A percentile compares a stretch with the other conserved stretches of the same genome.
Conservation (phyloP, 2,329 filamentous ascomycete species). For the Paecilomyces variotii region DNA sequence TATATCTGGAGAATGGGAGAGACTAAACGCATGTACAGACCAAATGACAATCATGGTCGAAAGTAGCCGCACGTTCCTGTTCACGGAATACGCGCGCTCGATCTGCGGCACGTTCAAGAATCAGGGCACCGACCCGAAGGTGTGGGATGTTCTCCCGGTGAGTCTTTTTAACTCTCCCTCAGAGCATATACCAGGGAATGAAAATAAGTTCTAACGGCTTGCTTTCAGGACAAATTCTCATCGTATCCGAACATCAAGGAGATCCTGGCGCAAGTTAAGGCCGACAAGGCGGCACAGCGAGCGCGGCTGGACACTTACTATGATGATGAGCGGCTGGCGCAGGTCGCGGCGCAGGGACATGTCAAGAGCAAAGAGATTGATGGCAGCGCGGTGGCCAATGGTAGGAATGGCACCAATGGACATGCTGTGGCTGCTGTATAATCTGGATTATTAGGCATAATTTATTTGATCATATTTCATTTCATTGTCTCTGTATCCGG, state of each 20-base stretch:
- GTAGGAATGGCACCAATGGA: not conserved
- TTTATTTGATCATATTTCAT: not conserved
- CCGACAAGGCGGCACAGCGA: conserved; percentile 14
- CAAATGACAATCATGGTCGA: conserved; percentile 26
- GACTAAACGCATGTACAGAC: conserved; percentile 7
- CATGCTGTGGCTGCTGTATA: not conserved
- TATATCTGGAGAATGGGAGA: not conserved
- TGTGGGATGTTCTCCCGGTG: conserved; percentile 20
- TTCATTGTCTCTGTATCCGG: not conserved
- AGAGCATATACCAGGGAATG: not conserved
- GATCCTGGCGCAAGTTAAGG: conserved; percentile 17
- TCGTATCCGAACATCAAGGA: conserved; percentile 19
- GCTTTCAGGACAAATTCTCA: conserved; percentile 19
- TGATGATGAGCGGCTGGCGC: conserved; percentile 12
- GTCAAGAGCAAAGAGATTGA: not conserved
- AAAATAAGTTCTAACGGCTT: not conserved
- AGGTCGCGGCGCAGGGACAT: conserved; percentile 4
- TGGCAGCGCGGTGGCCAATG: too few relatives aligned
- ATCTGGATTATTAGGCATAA: not conserved
- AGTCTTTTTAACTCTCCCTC: not conserved
- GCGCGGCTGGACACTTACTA: conserved; percentile 14
- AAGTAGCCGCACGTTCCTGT: conserved; percentile 19
- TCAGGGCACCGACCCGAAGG: conserved; percentile 19
- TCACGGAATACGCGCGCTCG: conserved; percentile 19
- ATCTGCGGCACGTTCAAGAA: conserved; percentile 19